Conservation (phyloP, 352 stramenopile species). For the Globisporangium cederbergense region DNA sequence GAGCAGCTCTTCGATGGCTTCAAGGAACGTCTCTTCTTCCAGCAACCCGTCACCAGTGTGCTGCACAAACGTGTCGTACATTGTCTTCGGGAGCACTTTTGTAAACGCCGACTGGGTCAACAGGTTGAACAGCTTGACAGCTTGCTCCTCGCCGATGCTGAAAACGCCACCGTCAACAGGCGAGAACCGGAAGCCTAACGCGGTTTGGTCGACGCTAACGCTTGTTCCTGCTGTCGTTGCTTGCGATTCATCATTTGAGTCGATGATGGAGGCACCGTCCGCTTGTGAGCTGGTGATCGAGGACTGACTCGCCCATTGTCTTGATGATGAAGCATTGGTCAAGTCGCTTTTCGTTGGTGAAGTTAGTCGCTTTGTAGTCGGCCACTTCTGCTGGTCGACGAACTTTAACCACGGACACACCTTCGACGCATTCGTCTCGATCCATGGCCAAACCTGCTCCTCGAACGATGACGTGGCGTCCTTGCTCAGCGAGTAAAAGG, state of each 20-base stretch:
- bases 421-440: conserved; percentile 51
- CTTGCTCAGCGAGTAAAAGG: conserved; percentile 36
- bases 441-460: conserved; percentile 55
- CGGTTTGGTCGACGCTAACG: conserved; percentile 17
- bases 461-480: conserved; percentile 32
- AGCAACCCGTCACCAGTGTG: conserved; percentile 79
- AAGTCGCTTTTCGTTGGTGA: conserved; percentile 23
- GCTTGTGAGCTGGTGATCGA: conserved; percentile 16
- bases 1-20: conserved; percentile 74
- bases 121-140: conserved; percentile 56
- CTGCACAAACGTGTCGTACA: conserved; percentile 87
- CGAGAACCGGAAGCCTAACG: conserved; percentile 69
- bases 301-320: conserved; percentile 12
- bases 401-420: conserved; percentile 68
- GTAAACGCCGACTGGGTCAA: conserved; percentile 69
- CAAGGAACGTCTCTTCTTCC: conserved; percentile 81
- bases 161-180: conserved; percentile 57
- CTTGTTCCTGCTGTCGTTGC: conserved; percentile 15
- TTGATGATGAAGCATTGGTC: conserved; percentile 10
- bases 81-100: conserved; percentile 58
- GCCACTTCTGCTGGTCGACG: conserved; percentile 68
- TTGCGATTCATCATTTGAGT: conserved; percentile 19
- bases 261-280: conserved; percentile 12
- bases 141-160: conserved; percentile 56
- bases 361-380: conserved; percentile 42